Conservation (phyloP, 129 eudicot species). For the Lactuca sativa region DNA sequence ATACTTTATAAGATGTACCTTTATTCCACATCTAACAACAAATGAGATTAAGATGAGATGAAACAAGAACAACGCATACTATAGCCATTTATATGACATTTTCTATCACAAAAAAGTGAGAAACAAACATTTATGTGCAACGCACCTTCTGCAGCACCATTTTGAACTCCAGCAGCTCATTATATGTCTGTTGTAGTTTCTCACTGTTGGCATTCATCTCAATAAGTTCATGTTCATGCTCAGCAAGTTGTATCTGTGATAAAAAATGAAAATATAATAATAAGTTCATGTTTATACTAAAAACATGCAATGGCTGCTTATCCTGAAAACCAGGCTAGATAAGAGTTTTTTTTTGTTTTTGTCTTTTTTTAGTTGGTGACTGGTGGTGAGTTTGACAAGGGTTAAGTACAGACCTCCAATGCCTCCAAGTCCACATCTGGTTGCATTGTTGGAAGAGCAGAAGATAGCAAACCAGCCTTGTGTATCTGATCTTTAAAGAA, state of each 20-base stretch:
- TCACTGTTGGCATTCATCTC: slow-evolving; percentile 93
- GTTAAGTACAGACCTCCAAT: slow-evolving; percentile 59
- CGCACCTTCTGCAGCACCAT: slow-evolving; percentile 91
- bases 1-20: not conserved
- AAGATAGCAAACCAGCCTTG: slow-evolving; percentile 65
- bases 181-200: slow-evolving; percentile 71
- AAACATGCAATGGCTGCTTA: slow-evolving; percentile 3
- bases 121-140: slow-evolving; percentile 12
- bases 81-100: slow-evolving; percentile 12
- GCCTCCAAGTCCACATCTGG: slow-evolving; percentile 83
- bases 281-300: slow-evolving; percentile 7
- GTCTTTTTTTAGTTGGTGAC: not conserved
- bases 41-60: not conserved
- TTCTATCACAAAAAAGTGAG: slow-evolving; percentile 4
- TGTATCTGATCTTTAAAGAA: slow-evolving; percentile 91
- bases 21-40: not conserved
- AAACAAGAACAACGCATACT: slow-evolving; percentile 11
- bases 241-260: slow-evolving; percentile 74
- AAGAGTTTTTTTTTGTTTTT: not conserved
- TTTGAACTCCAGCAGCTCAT: slow-evolving; percentile 89
- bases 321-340: not conserved
- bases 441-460: slow-evolving; percentile 62
- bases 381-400: not conserved
- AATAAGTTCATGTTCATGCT: slow-evolving; percentile 83
- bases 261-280: slow-evolving; percentile 4